Base-by-base conservation (phyloP, 169 alveolate species). In the Cryptosporidium sp. region DNA sequence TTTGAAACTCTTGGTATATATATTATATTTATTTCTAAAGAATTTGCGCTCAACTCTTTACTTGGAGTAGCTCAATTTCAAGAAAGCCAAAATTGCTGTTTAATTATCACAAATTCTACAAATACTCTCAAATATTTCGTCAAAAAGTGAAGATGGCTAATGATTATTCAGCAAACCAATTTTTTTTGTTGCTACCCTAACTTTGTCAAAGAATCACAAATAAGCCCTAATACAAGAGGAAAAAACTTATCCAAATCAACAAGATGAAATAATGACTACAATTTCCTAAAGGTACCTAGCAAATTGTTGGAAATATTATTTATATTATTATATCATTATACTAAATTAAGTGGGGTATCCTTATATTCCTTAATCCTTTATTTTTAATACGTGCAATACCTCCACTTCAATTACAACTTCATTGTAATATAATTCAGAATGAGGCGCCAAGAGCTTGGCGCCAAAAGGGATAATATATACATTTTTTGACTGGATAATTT, bases 401-500 rank as follows among this genome's bases (percentile, higher is more conserved):
- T 48, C 48, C 9, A 37, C 44, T 35, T 42, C 10, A 0, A 8
- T 48, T 1, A 45, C 53, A 31, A 48, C 12, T 2, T 48, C 18
- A 2, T 12, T 48, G 3, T 48, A 12, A 44, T 48, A 16, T 21
- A 48, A 48, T 48, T 48, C 12, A 48, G 7, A 56, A n/a, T 21
- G 1, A 2, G 67, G 67, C 67, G 67, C 67, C 67, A 9, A 53
- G 8, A 4, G 42, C 0, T 53, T 56, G 67, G 67, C 67, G 67
- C 67, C 67, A 1, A 1, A 3, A 2, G 31, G 37, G 26, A 56
- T 56, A 3, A 31, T 23, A 16, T 56, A 6, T 21, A 42, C 16
- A 53, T n/a, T 14, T 56, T 56, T 56, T 56, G 67, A 56, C 67
- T 23, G 67, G 67, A 56, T 56, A 56, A 56, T 23, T 16, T 18